phyloP scores from a whole-genome alignment of 139 green algal genomes.

The Tetradesmus obliquus region DNA sequence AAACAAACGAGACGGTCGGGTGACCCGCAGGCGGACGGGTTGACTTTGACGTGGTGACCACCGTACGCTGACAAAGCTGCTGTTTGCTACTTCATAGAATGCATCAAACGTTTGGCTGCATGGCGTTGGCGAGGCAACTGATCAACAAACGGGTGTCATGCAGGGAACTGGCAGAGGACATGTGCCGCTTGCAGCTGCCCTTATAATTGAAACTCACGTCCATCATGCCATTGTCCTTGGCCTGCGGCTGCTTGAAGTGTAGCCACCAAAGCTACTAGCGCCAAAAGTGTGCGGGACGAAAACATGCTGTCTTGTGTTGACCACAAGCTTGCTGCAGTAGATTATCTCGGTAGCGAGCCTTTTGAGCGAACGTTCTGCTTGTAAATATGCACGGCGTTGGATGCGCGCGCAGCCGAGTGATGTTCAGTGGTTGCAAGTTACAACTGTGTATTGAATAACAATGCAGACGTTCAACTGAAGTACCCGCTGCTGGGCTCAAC shows the following conservation, averaged over 20 bases:
- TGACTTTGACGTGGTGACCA: not conserved
- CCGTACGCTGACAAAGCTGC: too few species aligned
- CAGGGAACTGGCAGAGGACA: not conserved
- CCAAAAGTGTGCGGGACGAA: not conserved
- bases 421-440: not conserved
- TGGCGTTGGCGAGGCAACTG: not conserved
- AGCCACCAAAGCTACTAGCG: not conserved
- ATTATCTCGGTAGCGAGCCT: too few species aligned
- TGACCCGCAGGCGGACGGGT: not conserved
- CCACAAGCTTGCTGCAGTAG: too few species aligned
- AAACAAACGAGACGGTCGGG: not conserved
- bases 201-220: not conserved
- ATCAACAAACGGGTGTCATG: not conserved
- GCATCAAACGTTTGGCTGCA: not conserved
- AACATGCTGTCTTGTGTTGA: not conserved
- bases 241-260: not conserved
- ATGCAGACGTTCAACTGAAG: too few species aligned
- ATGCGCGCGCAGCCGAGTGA: too few species aligned
- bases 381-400: too few species aligned
- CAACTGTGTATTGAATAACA: too few species aligned
- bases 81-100: not conserved
- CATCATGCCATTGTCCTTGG: not conserved
- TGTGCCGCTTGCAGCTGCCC: too few species aligned
- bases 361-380: too few species aligned
- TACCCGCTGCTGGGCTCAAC: not conserved